These are phyloP conservation scores for Coemansia sp. DNA, from an alignment of 192 early-diverging fungal species.

Conservation along the genomic window DNA sequence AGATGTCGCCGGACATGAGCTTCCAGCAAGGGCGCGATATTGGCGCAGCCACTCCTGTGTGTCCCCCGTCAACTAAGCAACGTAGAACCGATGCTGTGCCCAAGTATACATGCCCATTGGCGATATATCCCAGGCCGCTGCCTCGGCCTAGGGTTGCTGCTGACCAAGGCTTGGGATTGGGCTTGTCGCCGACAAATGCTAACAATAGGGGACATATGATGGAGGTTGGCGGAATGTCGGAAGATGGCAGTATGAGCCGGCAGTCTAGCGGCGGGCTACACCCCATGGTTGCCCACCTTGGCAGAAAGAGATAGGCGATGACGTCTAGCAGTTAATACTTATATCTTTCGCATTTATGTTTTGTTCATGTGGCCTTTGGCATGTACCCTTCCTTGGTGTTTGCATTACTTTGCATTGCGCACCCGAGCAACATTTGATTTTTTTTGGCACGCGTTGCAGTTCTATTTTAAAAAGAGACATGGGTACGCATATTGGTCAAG, in stretches of 20 bases:
- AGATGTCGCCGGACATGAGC: constrained; percentile 36
- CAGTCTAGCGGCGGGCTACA: constrained; percentile 10
- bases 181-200: neutral
- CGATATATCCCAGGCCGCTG: constrained; percentile 41
- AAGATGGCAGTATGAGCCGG: constrained; percentile 14
- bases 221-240: constrained; percentile 14
- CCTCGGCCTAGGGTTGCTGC: constrained; percentile 29
- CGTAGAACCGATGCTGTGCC: neutral
- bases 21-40: neutral
- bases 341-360: neutral
- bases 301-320: neutral
- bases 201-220: constrained; percentile 4
- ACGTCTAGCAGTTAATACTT: neutral
- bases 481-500: neutral
- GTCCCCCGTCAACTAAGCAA: constrained; percentile 2
- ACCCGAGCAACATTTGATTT: neutral
- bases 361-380: neutral
- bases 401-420: neutral
- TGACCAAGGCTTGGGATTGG: neutral
- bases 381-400: neutral
- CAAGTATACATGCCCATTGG: constrained; percentile 10
- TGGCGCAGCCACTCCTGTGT: neutral
- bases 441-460: neutral
- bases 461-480: neutral
- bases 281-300: constrained; percentile 22